These are phyloP conservation scores for Boletus edulis DNA, from an alignment of 768 basidiomycete species.

Conservation along the genomic window DNA sequence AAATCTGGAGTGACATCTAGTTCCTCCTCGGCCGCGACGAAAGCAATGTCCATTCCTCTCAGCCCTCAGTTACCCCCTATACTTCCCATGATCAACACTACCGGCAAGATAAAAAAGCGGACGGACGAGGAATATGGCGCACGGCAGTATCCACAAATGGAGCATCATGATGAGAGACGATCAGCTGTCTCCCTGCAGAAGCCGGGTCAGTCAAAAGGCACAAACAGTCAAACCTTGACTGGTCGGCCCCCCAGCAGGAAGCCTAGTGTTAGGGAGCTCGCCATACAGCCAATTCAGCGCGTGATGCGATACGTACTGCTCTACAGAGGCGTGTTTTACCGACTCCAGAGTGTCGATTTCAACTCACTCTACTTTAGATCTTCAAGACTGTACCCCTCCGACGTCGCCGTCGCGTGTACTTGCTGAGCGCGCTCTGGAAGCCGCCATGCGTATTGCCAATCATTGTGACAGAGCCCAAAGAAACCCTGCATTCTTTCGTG, in stretches of 20 bases:
- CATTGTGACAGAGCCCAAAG: constrained; percentile 61
- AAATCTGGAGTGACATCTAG: constrained; percentile 12
- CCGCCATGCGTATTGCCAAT: constrained; percentile 54
- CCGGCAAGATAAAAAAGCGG: constrained; percentile 5
- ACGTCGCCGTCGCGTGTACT: constrained; percentile 48
- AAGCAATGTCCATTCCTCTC: constrained; percentile 2
- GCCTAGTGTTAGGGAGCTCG: constrained; percentile 50
- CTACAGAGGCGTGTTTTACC: constrained; percentile 47
- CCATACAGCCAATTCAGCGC: constrained; percentile 62
- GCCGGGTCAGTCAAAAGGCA: neutral
- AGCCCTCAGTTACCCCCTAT: constrained; percentile 13
- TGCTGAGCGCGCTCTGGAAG: constrained; percentile 57
- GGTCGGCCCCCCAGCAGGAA: constrained; percentile 16
- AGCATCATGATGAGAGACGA: constrained; percentile 3
- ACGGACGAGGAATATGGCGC: constrained; percentile 1
- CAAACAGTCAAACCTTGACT: neutral
- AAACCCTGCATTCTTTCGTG: constrained; percentile 44
- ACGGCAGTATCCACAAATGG: neutral
- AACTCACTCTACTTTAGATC: constrained; percentile 37
- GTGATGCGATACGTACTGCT: constrained; percentile 62
- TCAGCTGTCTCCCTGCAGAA: neutral
- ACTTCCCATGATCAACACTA: constrained; percentile 3
- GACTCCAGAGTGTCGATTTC: neutral
- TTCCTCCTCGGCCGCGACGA: constrained; percentile 3
- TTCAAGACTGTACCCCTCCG: constrained; percentile 47